Percentiles rank a stretch among this genome's conserved stretches.
These are phyloP conservation scores for Trichoderma oligosporum DNA, from an alignment of 2,329 filamentous ascomycete genomes.

Conservation along the genomic window DNA sequence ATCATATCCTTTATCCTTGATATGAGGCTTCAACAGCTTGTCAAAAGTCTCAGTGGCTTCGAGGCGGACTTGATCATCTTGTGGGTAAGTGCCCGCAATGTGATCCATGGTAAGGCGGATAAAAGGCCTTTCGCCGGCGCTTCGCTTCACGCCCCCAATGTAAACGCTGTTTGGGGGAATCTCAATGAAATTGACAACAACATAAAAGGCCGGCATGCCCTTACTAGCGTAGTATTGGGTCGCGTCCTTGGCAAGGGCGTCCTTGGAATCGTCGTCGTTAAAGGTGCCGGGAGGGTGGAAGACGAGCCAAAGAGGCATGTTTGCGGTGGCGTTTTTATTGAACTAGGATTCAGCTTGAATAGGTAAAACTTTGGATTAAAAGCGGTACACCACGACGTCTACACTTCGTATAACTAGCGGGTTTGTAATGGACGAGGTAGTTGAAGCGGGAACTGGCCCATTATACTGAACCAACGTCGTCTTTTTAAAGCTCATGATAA, in stretches of 20 bases:
- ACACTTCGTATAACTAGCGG: no score
- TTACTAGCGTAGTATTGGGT: conserved; percentile 11
- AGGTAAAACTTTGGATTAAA: background rate
- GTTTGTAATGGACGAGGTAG: no score
- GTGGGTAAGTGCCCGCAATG: conserved; percentile 5
- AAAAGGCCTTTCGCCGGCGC: conserved; percentile 6
- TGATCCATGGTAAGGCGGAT: conserved; percentile 17
- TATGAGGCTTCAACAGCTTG: conserved; percentile 12
- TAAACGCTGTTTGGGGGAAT: background rate
- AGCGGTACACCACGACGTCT: no score
- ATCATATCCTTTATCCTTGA: conserved; percentile 35
- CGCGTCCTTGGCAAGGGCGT: conserved; percentile 9
- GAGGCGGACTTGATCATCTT: background rate
- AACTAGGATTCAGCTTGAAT: background rate
- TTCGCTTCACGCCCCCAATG: conserved; percentile 10
- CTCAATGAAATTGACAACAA: conserved; percentile 19
- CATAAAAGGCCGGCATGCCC: conserved; percentile 18
- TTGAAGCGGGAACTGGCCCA: no score
- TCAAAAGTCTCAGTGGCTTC: background rate
- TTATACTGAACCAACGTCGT: no score
- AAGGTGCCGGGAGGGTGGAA: conserved; percentile 16
- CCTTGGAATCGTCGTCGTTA: conserved; percentile 8
- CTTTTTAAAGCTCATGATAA: no score
- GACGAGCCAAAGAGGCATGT: conserved; percentile 20
- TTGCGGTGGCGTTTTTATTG: background rate